Base-by-base conservation (phyloP, 2,329 filamentous ascomycete genomes). In the Zymoseptoria brevis region DNA sequence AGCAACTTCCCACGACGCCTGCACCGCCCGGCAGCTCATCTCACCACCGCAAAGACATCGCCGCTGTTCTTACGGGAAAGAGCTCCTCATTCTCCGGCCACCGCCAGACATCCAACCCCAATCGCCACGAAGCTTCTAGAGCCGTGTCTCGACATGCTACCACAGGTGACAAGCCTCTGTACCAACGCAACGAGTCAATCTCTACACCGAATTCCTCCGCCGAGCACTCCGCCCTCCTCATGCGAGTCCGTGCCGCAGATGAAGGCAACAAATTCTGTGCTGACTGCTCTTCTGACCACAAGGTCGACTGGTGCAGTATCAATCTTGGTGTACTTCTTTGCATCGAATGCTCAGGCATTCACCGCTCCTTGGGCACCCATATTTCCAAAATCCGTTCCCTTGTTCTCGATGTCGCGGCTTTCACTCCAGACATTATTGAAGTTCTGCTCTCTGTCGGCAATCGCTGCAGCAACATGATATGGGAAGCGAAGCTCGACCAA, bases 301-400 rank as follows among this genome's bases (percentile, higher is more conserved):
- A 96, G 77, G 92, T 96, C 21, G 94, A 99, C 74, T 99, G 94
- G 94, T 94, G 97, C 26, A 97, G 94, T 0, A 96, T 99, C 75
- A 99, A 99, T 69, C 81, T 99, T 4, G 94, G 90, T 52, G 96
- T 99, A 60, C 87, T 99, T 57, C 82, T 99, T 19, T 99, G 94
- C 76, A 96, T 96, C 72, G 93, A 99, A 74, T 99, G 94, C 76
- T 96, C 92, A 72, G 94, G 94, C 63, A 96, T 99, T 62, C 94
- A 99, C 75, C 86, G 94, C 50, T 97, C 93, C 1, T 81, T 99
- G 3, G 94, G 94, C 11, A 99, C 94, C 1, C 94, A 99, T 74
- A 96, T 99, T 71, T 96, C 91, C 74, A 99, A 99, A 77, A 86
- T 99, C 49, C 88, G 94, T 57, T 97, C 94, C 11, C 81, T 99